phyloP scores from a whole-genome alignment of 306 rosid genomes.

The Delonix regia region DNA sequence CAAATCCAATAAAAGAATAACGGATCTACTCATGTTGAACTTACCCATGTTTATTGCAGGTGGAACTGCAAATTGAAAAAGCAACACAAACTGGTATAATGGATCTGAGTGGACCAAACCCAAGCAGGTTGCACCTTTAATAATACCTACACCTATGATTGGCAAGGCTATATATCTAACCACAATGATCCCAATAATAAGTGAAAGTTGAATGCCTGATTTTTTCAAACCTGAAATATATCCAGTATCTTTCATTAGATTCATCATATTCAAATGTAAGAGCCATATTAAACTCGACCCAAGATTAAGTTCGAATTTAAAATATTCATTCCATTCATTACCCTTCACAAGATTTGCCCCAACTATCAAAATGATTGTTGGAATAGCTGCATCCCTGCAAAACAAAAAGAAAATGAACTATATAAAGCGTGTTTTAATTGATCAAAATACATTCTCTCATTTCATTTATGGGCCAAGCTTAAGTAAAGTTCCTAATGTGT shows the following conservation, averaged over 20 bases:
- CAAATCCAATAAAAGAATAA: no score
- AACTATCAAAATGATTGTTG: slow-evolving; percentile 34
- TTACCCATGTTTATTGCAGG: slow-evolving; percentile 12
- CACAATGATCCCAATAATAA: neutral
- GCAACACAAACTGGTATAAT: slow-evolving; percentile 19
- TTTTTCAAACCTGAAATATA: slow-evolving; percentile 5
- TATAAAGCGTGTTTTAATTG: neutral
- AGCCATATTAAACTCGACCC: neutral
- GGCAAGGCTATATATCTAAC: slow-evolving; percentile 13
- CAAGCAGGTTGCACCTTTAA: neutral
- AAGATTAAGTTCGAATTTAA: neutral
- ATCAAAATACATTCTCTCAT: no score
- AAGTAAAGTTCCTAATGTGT: no score
- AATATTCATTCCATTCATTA: slow-evolving; percentile 4
- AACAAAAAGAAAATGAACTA: neutral
- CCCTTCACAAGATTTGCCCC: slow-evolving; percentile 51
- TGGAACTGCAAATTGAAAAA: neutral
- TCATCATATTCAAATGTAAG: neutral
- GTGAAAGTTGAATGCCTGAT: neutral
- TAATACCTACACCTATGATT: neutral
- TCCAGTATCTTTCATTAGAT: neutral
- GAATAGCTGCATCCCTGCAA: slow-evolving; percentile 47
- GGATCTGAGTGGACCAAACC: neutral
- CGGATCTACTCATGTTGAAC: neutral
- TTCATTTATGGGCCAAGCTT: no score